Evolutionary conservation across 768 basidiomycete species (phyloP), one percentile per base, ranked within the genome.

Genomic region (Leucosporidium creatinivorum): DNA sequence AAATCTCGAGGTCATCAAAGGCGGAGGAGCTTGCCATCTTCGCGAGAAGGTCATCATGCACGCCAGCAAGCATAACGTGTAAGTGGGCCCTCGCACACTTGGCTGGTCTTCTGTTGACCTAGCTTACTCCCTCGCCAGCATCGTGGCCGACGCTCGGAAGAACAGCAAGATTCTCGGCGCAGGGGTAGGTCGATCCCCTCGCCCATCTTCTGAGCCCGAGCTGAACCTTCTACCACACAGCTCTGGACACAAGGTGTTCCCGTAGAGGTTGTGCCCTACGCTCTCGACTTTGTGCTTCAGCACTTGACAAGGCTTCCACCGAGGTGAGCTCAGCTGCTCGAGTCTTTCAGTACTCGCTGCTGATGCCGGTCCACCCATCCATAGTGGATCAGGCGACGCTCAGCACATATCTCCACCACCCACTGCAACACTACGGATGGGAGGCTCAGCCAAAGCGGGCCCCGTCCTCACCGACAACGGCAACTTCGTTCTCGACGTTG

Each of bases 11-110:
- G 58, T 31, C 8, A 59, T 59, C 39, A 59, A 59, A 23, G 58
- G 58, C 33, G 58, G 58, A 26, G 58, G 58, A 10, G 58, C 39
- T 18, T 96, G 93, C 77, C 93, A 97, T 73, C 80, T 96, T 47
- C 84, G 92, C 50, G 93, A 97, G 80, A 97, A 97, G 78, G 91
- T 97, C 19, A 83, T 97, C 19, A 93, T 93, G 2, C 93, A 96
- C 77, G 91, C 91, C 49, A 93, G 93, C 18, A 2, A 13, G 1
- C 56, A 57, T n/a, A 31, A 31, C 23, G 31, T 57, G 56, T 57
- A 21, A 57, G 56, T 30, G 30, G 9, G 26, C 7, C 10, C 26
- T 30, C 4, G 3, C 21, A n/a, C n/a, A n/a, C n/a, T n/a, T n/a
- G n/a, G n/a, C n/a, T n/a, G n/a, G n/a, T n/a, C n/a, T n/a, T n/a